These are phyloP conservation scores for Diaporthe aspalathi DNA, from an alignment of 2,329 filamentous ascomycete genomes.

Conservation along the genomic window DNA sequence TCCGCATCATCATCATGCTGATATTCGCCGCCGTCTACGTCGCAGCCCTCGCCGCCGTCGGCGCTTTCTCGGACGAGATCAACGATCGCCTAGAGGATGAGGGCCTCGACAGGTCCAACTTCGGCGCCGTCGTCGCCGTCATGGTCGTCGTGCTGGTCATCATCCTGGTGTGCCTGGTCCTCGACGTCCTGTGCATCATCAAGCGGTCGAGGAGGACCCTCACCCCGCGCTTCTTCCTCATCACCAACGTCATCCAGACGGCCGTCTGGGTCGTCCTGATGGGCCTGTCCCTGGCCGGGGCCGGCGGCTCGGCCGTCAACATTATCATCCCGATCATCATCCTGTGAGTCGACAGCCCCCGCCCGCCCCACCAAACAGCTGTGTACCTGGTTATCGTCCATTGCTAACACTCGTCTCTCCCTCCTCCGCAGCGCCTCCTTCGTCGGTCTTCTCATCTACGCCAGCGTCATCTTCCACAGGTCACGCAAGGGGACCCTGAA, in stretches of 20 bases:
- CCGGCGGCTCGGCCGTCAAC: conserved; percentile 26
- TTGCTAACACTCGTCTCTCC: conserved; percentile 16
- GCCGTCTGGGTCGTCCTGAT: conserved; percentile 45
- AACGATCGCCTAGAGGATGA: conserved; percentile 36
- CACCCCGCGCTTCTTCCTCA: conserved; percentile 49
- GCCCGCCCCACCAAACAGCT: neutral
- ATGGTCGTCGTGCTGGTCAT: conserved; percentile 44
- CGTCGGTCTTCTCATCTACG: conserved; percentile 49
- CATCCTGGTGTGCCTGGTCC: conserved; percentile 45
- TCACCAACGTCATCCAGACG: conserved; percentile 46
- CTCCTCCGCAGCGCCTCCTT: conserved; percentile 45
- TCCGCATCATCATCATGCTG: conserved; percentile 48
- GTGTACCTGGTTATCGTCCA: neutral
- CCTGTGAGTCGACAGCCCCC: conserved; percentile 42
- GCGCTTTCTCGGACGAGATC: conserved; percentile 37
- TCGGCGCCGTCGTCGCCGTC: conserved; percentile 41
- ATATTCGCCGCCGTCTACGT: conserved; percentile 45
- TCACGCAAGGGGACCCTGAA: conserved; percentile 43
- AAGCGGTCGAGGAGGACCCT: conserved; percentile 48
- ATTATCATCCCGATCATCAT: conserved; percentile 44
- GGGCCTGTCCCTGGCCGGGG: conserved; percentile 44
- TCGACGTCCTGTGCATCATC: conserved; percentile 49
- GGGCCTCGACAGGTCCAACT: neutral
- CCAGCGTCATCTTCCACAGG: conserved; percentile 47
- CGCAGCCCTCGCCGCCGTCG: conserved; percentile 39